Evolutionary conservation across 345 rosid genomes (phyloP).

Genomic region (Gossypium rotundifolium): DNA sequence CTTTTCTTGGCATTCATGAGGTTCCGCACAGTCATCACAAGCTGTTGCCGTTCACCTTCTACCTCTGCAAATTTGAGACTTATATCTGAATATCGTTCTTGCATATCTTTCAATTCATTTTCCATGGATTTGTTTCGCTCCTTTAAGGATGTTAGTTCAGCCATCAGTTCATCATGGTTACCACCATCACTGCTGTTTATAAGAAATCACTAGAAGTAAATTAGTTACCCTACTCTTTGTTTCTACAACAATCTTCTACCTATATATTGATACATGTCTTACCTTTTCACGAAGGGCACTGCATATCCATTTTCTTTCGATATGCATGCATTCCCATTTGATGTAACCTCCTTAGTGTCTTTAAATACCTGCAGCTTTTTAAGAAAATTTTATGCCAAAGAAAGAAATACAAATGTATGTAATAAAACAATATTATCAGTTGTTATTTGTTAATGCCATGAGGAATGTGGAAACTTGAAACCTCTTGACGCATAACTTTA

Average conservation of each 20-base stretch:
- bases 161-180: slow-evolving; percentile 18
- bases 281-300: slow-evolving; percentile 30
- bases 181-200: slow-evolving; percentile 14
- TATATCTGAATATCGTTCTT: slow-evolving; percentile 77
- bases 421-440: not conserved
- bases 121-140: slow-evolving; percentile 64
- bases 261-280: not conserved
- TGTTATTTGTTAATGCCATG: not conserved
- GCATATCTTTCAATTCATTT: slow-evolving; percentile 82
- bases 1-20: slow-evolving; percentile 57
- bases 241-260: not conserved
- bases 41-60: slow-evolving; percentile 96
- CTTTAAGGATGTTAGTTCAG: slow-evolving; percentile 42
- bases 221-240: not conserved
- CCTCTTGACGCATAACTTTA: not conserved
- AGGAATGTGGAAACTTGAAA: not conserved
- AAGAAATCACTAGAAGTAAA: not conserved
- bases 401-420: not conserved
- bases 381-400: slow-evolving; percentile 7
- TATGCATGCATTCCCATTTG: slow-evolving; percentile 16
- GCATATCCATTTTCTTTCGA: slow-evolving; percentile 20
- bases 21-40: slow-evolving; percentile 80
- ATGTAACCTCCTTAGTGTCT: slow-evolving; percentile 11
- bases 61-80: slow-evolving; percentile 95
- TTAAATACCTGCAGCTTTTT: slow-evolving; percentile 23